Conservation (phyloP, 2,329 filamentous ascomycete genomes). For the Colletotrichum siamense region DNA sequence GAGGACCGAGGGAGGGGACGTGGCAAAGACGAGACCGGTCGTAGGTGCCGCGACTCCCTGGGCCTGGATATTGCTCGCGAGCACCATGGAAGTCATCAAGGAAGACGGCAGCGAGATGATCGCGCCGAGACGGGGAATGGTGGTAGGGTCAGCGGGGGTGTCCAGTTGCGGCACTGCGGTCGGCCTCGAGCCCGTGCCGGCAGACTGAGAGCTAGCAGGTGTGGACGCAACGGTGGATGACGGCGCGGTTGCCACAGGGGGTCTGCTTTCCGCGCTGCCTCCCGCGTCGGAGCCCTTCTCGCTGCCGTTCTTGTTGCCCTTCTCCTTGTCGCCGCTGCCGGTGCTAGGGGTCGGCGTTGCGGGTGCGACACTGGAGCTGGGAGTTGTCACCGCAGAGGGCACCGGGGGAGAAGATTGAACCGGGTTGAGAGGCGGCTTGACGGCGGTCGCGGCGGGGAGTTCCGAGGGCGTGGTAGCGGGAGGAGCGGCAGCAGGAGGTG, state of each 20-base stretch:
- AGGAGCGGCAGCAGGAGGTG: background rate
- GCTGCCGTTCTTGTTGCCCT: background rate
- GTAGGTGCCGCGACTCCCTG: conserved; percentile 1
- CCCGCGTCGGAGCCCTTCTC: background rate
- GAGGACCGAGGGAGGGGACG: background rate
- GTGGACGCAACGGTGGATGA: background rate
- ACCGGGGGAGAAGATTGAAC: background rate
- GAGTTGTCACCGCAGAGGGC: background rate
- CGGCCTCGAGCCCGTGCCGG: background rate
- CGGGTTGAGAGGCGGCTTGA: background rate
- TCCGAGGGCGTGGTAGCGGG: background rate
- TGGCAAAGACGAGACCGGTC: conserved; percentile 3
- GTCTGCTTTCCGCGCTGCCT: background rate
- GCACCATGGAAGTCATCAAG: conserved; percentile 11
- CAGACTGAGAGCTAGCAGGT: background rate
- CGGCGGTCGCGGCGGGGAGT: background rate
- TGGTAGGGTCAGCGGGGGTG: background rate
- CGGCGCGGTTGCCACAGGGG: background rate
- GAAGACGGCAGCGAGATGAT: conserved; percentile 7
- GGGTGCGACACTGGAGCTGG: background rate
- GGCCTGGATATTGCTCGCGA: background rate
- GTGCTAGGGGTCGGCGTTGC: background rate
- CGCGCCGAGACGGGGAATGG: background rate
- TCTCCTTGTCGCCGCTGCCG: background rate
- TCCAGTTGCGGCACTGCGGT: background rate